Percentiles rank a stretch among this genome's conserved stretches.
phyloP scores from a whole-genome alignment of 1,284 basidiomycete species.

The Trichosporon faecale region DNA sequence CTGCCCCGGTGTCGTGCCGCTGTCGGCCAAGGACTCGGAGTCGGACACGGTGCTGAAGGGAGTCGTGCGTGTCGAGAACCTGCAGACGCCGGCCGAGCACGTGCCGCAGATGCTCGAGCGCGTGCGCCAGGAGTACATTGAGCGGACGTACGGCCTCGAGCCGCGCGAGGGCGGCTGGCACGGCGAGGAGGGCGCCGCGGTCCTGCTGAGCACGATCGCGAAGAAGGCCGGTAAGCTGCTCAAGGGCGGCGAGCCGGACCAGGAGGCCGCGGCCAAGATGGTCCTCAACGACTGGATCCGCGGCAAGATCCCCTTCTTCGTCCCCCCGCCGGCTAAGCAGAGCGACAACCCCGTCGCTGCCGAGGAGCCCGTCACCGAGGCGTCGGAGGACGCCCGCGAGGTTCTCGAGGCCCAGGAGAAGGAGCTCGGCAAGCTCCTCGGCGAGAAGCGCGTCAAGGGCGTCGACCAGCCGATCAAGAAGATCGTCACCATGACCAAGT shows the following conservation, averaged over 20 bases:
- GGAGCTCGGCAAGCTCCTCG: conserved; percentile 47
- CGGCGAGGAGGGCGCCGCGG: conserved; percentile 60
- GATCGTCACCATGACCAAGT: conserved; percentile 59
- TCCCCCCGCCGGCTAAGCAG: conserved; percentile 53
- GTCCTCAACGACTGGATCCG: conserved; percentile 96
- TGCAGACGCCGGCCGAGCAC: conserved; percentile 90
- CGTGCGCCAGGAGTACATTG: conserved; percentile 88
- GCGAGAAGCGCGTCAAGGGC: conserved; percentile 56
- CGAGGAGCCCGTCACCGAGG: conserved; percentile 34
- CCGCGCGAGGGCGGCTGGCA: conserved; percentile 57
- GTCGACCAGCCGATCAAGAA: conserved; percentile 59
- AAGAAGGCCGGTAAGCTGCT: conserved; percentile 86
- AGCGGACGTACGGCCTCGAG: conserved; percentile 80
- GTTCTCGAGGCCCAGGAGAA: conserved; percentile 48
- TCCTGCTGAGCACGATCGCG: conserved; percentile 80
- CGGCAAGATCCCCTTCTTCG: conserved; percentile 65
- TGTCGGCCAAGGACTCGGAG: conserved; percentile 83
- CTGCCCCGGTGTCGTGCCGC: conserved; percentile 96
- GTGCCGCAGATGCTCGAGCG: conserved; percentile 82
- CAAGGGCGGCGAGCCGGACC: conserved; percentile 91
- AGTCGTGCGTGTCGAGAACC: conserved; percentile 92
- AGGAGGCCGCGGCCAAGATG: conserved; percentile 91
- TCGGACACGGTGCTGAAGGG: conserved; percentile 94
- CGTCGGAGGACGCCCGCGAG: conserved; percentile 34
- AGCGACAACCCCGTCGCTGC: conserved; percentile 30